Percentiles rank a stretch among this genome's conserved stretches.
Conservation (phyloP, 345 rosid genomes). For the Mallotus nudiflorus region DNA sequence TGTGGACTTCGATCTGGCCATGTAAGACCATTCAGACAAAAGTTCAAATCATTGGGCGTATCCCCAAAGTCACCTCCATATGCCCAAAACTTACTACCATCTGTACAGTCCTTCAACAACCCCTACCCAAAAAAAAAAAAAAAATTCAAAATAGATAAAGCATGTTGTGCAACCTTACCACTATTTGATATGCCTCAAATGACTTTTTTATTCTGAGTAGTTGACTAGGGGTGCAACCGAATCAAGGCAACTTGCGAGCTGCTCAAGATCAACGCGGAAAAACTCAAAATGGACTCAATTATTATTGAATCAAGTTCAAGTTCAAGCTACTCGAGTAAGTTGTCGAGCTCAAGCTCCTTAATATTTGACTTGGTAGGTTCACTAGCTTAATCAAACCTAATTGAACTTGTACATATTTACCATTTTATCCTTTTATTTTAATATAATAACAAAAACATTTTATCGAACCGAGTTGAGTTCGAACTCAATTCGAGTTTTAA, state of each 20-base stretch:
- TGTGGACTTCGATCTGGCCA: constrained; percentile 99
- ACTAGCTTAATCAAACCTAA: too few species aligned
- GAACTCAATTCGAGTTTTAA: too few species aligned
- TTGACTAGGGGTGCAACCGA: neutral
- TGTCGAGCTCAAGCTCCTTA: too few species aligned
- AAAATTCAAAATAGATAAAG: constrained; percentile 1
- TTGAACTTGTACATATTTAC: too few species aligned
- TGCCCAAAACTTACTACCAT: constrained; percentile 85
- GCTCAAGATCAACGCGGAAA: neutral
- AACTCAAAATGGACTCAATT: neutral
- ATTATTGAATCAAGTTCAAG: too few species aligned
- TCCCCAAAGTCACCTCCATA: constrained; percentile 99
- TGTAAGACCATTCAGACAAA: constrained; percentile 81
- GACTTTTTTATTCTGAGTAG: too few species aligned
- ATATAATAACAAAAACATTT: too few species aligned
- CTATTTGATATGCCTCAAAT: neutral
- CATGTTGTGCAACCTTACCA: neutral
- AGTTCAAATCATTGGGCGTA: constrained; percentile 88
- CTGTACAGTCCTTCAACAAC: constrained; percentile 60
- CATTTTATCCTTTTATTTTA: too few species aligned
- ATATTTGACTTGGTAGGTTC: too few species aligned
- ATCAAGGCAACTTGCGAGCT: too few species aligned
- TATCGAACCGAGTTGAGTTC: too few species aligned
- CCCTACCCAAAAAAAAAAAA: constrained; percentile 52
- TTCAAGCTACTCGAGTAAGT: too few species aligned